phyloP scores from a whole-genome alignment of 176 grass and related monocot genomes.

The Avena eriantha region DNA sequence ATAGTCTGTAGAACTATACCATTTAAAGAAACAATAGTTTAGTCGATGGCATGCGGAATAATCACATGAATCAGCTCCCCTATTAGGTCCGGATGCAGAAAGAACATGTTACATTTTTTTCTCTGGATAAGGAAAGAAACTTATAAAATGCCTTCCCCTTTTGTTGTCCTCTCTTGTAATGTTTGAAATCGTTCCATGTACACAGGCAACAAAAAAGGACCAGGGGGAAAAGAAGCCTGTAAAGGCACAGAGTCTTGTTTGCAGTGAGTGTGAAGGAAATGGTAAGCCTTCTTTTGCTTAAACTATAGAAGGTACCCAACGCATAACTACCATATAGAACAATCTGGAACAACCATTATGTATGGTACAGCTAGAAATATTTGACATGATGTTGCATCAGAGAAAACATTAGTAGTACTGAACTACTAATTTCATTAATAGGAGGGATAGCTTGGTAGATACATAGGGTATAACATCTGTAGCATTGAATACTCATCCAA shows the following conservation, averaged over 20 bases:
- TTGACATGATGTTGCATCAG: conserved; percentile 1
- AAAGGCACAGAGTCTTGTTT: conserved; percentile 63
- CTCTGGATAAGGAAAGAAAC: background rate
- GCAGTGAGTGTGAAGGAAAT: conserved; percentile 64
- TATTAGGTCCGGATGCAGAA: background rate
- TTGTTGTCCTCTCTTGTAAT: conserved; percentile 4
- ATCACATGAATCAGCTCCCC: background rate
- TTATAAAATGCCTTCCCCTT: background rate
- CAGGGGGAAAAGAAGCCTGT: conserved; percentile 45
- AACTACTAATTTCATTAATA: background rate
- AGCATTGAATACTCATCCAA: background rate
- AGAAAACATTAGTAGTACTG: background rate
- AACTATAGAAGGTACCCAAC: conserved; percentile 2
- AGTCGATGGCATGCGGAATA: too few relatives aligned
- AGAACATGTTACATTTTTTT: background rate
- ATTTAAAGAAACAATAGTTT: too few relatives aligned
- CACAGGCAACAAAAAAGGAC: conserved; percentile 63
- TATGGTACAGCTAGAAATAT: background rate
- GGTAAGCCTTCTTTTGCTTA: conserved; percentile 51
- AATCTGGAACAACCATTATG: conserved; percentile 1
- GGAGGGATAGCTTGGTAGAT: background rate
- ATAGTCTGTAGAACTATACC: too few relatives aligned
- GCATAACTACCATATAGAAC: background rate
- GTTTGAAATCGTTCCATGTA: conserved; percentile 33
- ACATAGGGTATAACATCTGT: conserved; percentile 2